Conservation (phyloP, 345 rosid genomes). For the Kernera saxatilis region DNA sequence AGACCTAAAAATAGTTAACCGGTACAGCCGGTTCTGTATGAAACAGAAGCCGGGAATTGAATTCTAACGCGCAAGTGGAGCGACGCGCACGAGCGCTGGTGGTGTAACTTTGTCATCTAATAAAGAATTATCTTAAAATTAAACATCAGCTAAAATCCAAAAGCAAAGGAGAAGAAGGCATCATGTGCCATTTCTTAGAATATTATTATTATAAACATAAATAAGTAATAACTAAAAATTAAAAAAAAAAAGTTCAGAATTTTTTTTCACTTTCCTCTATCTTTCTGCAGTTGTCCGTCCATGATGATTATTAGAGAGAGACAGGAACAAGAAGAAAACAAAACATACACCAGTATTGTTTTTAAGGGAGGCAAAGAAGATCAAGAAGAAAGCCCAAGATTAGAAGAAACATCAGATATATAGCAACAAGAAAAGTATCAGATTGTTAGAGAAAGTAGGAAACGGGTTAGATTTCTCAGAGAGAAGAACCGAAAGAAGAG, state of each 20-base stretch:
- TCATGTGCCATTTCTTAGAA: conserved; percentile 32
- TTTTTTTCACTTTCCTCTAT: conserved; percentile 9
- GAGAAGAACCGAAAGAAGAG: conserved; percentile 12
- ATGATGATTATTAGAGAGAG: conserved; percentile 33
- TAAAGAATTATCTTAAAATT: neutral
- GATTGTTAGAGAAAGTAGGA: conserved; percentile 7
- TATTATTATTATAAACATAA: conserved; percentile 9
- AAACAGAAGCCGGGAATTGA: neutral
- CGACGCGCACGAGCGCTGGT: conserved; percentile 30
- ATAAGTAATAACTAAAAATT: neutral
- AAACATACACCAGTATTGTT: neutral
- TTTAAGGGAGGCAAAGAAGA: neutral
- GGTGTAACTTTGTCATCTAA: conserved; percentile 19
- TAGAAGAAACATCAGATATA: neutral
- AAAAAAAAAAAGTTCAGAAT: neutral
- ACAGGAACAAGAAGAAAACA: conserved; percentile 26
- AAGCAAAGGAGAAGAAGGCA: conserved; percentile 29
- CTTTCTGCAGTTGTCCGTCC: conserved; percentile 31
- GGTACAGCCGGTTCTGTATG: neutral
- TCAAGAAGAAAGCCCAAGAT: conserved; percentile 2
- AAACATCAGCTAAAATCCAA: conserved; percentile 25
- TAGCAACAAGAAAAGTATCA: neutral
- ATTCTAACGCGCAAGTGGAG: conserved; percentile 23
- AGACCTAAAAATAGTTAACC: neutral
- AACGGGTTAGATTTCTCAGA: neutral